These are phyloP conservation scores for Pseudogymnoascus sp. DNA, from an alignment of 2,329 filamentous ascomycete species.

Conservation along the genomic window DNA sequence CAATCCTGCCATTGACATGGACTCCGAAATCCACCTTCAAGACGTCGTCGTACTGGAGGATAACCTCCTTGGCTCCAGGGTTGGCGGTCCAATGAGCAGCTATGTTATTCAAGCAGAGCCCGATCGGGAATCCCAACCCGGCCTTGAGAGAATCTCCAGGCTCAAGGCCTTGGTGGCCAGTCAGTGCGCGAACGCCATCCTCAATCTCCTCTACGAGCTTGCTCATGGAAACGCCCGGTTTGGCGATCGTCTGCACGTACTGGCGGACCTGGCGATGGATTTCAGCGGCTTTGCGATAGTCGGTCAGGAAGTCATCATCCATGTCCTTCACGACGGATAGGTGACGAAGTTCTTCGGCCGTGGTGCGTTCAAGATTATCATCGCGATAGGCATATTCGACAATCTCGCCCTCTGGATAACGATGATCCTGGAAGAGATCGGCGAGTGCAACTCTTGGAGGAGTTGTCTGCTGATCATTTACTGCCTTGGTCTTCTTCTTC, in stretches of 20 bases:
- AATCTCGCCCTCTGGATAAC: slow-evolving; percentile 70
- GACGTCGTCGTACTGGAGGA: slow-evolving; percentile 66
- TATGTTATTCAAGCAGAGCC: slow-evolving; percentile 45
- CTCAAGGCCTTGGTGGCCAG: slow-evolving; percentile 44
- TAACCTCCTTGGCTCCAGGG: slow-evolving; percentile 56
- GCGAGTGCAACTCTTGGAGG: slow-evolving; percentile 69
- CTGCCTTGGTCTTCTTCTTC: slow-evolving; percentile 61
- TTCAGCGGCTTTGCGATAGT: slow-evolving; percentile 51
- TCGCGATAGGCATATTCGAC: slow-evolving; percentile 56
- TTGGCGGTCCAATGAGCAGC: slow-evolving; percentile 52
- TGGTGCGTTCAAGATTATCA: slow-evolving; percentile 70
- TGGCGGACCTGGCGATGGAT: slow-evolving; percentile 48
- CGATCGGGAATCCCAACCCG: slow-evolving; percentile 50
- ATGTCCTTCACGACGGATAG: slow-evolving; percentile 65
- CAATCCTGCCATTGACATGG: slow-evolving; percentile 71
- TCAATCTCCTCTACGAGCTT: slow-evolving; percentile 48
- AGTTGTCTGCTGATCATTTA: slow-evolving; percentile 54
- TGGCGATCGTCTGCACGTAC: slow-evolving; percentile 40
- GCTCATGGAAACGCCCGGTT: slow-evolving; percentile 42
- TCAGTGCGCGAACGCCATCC: slow-evolving; percentile 44
- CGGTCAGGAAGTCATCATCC: slow-evolving; percentile 37
- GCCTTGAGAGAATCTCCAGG: slow-evolving; percentile 43
- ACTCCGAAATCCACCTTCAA: slow-evolving; percentile 80
- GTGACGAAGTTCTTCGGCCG: slow-evolving; percentile 73
- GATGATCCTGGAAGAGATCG: slow-evolving; percentile 61